phyloP scores from a whole-genome alignment of 208 protist genomes.

The Borovskyia barvae region DNA sequence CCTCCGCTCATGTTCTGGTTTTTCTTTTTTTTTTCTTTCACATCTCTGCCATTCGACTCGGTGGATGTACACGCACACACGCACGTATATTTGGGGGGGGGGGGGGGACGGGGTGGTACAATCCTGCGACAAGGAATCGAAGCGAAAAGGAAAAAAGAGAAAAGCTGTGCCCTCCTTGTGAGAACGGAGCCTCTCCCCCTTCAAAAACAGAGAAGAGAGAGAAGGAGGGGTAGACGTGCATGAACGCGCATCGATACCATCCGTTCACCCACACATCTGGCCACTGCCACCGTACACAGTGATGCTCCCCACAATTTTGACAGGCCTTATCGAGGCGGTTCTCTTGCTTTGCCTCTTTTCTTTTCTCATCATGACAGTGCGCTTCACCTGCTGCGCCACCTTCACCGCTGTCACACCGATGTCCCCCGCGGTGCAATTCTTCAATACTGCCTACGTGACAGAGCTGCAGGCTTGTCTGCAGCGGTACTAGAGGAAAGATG shows the following conservation, averaged over 20 bases:
- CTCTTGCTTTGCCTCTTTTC: conserved; percentile 43
- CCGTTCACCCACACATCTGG: too few species aligned
- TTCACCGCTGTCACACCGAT: conserved; percentile 65
- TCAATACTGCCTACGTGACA: conserved; percentile 43
- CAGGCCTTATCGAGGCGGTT: conserved; percentile 30
- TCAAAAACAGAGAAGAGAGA: too few species aligned
- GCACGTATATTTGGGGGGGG: too few species aligned
- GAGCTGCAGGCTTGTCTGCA: conserved; percentile 48
- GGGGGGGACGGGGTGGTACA: too few species aligned
- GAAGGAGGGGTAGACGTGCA: too few species aligned
- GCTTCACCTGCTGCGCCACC: conserved; percentile 64
- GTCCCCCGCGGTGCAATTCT: conserved; percentile 25
- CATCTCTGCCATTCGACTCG: conserved; percentile 5
- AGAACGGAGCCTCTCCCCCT: too few species aligned
- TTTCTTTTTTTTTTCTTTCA: not conserved
- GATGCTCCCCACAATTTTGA: conserved; percentile 4
- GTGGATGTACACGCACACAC: too few species aligned
- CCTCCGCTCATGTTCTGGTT: not conserved
- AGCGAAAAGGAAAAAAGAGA: too few species aligned
- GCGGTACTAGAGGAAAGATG: conserved; percentile 73
- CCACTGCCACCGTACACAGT: not conserved
- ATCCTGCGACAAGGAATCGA: too few species aligned
- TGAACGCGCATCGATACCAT: too few species aligned
- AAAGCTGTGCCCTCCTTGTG: too few species aligned
- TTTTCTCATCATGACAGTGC: conserved; percentile 58